Percentiles rank a stretch among this genome's conserved stretches.
These are phyloP conservation scores for Colletotrichum scovillei DNA, from an alignment of 2,329 filamentous ascomycete species.

Conservation along the genomic window DNA sequence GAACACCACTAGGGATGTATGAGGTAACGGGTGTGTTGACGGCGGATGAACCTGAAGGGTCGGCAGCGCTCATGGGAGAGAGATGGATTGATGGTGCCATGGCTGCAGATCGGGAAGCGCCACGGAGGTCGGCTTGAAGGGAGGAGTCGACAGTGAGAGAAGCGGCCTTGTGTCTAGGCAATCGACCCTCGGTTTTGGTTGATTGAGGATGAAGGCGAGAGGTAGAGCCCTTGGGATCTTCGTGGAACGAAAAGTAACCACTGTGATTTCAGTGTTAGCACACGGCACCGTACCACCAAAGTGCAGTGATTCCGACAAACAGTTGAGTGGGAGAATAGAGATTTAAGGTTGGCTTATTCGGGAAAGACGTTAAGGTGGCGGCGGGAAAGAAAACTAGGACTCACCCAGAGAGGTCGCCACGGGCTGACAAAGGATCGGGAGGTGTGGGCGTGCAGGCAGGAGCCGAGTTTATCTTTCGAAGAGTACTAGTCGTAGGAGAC, in stretches of 20 bases:
- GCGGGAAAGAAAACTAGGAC: constrained; percentile 39
- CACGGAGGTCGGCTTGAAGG: constrained; percentile 14
- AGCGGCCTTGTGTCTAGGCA: constrained; percentile 50
- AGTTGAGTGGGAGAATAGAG: too few species aligned
- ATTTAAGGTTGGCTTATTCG: neutral
- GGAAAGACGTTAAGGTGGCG: neutral
- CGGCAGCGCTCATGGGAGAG: constrained; percentile 29
- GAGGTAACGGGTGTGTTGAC: constrained; percentile 60
- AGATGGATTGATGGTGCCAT: constrained; percentile 34
- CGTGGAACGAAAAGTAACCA: constrained; percentile 71
- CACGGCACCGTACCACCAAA: constrained; percentile 40
- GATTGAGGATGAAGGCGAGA: constrained; percentile 65
- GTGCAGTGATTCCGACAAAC: neutral
- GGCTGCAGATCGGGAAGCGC: constrained; percentile 13
- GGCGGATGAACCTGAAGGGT: constrained; percentile 39
- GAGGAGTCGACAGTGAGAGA: constrained; percentile 45
- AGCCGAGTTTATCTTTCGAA: constrained; percentile 52
- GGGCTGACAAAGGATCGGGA: constrained; percentile 64
- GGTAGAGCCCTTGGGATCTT: constrained; percentile 60
- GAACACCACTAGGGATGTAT: constrained; percentile 62
- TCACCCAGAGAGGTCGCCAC: constrained; percentile 70
- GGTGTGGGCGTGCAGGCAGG: constrained; percentile 53
- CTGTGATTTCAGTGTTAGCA: constrained; percentile 39
- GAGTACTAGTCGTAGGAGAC: constrained; percentile 44
- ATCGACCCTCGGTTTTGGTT: constrained; percentile 52